Evolutionary conservation across 2,329 filamentous ascomycete species (phyloP).

Genomic region (Aureobasidium mangrovei): DNA sequence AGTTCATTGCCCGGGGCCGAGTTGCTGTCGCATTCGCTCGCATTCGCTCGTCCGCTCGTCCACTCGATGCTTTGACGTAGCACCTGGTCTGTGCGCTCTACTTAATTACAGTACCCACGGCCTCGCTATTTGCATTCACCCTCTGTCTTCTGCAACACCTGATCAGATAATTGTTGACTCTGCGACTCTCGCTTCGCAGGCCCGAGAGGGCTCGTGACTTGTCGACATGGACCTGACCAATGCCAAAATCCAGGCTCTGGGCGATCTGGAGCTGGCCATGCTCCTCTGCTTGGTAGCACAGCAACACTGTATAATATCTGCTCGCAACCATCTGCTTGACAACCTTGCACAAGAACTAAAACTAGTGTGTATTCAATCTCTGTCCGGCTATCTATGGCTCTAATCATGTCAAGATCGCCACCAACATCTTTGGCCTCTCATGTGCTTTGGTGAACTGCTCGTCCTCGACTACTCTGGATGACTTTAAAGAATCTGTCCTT

Average conservation of each 20-base stretch:
- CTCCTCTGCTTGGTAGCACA: constrained; percentile 71
- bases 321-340: constrained; percentile 52
- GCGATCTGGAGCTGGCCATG: constrained; percentile 79
- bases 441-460: constrained; percentile 65
- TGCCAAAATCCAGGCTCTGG: constrained; percentile 65
- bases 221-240: constrained; percentile 24
- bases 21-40: neutral
- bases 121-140: neutral
- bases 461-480: constrained; percentile 64
- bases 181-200: neutral
- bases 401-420: constrained; percentile 13
- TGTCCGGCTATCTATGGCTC: neutral
- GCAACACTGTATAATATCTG: constrained; percentile 84
- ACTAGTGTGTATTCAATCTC: constrained; percentile 43
- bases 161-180: neutral
- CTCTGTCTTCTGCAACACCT: neutral
- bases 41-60: no score
- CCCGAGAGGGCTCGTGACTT: neutral
- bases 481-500: constrained; percentile 67
- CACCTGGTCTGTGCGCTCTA: constrained; percentile 1
- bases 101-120: neutral
- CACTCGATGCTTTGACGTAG: constrained; percentile 1
- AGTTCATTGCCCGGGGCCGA: neutral
- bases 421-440: constrained; percentile 60
- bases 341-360: constrained; percentile 65